Percentiles rank a stretch among this genome's conserved stretches.
phyloP scores from a whole-genome alignment of 225 moss, liverwort and hornwort genomes.

The Neckera pumila region DNA sequence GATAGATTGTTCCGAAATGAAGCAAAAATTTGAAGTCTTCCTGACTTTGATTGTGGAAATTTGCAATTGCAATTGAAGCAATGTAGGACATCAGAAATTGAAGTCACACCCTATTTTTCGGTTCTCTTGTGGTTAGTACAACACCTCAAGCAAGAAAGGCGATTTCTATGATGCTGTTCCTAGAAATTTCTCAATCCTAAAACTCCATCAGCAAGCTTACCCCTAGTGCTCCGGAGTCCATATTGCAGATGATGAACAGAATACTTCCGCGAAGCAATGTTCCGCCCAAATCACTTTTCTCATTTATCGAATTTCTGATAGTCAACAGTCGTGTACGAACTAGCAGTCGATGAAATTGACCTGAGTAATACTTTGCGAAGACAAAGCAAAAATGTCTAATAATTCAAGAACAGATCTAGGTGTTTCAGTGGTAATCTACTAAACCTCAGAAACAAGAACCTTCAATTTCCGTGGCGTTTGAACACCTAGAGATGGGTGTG shows the following conservation, averaged over 20 bases:
- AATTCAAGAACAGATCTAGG: neutral
- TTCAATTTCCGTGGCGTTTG: too few relatives aligned
- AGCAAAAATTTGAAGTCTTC: neutral
- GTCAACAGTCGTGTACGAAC: too few relatives aligned
- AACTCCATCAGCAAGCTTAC: neutral
- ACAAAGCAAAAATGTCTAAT: neutral
- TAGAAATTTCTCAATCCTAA: neutral
- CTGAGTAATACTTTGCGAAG: neutral
- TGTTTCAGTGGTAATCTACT: neutral
- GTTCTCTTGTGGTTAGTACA: neutral
- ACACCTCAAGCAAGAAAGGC: too few relatives aligned
- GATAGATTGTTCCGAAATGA: neutral
- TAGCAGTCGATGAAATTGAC: neutral
- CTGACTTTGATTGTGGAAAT: neutral
- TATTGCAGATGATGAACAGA: neutral
- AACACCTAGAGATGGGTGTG: too few relatives aligned
- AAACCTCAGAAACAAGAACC: neutral
- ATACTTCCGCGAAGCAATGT: neutral
- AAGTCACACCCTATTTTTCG: too few relatives aligned
- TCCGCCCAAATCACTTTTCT: neutral
- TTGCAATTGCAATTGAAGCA: neutral
- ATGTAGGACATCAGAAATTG: neutral
- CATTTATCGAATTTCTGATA: neutral
- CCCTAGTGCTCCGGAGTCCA: neutral
- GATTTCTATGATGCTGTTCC: too few relatives aligned